Evolutionary conservation across 768 basidiomycete genomes (phyloP).

Genomic region (Thelephora ganbajun): DNA sequence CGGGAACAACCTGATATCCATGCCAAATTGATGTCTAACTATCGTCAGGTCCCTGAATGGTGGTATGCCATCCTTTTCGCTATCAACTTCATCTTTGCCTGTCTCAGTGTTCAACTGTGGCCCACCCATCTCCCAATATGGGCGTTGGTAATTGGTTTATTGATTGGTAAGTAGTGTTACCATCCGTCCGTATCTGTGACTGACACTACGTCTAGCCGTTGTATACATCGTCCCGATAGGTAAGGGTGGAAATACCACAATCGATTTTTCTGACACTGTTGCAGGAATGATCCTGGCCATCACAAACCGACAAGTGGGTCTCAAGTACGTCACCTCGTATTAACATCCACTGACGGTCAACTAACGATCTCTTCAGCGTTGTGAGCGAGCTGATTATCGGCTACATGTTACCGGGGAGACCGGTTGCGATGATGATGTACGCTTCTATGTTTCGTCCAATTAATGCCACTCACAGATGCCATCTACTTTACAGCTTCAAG

Average conservation of each 20-base stretch:
- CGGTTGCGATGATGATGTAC: conserved; percentile 74
- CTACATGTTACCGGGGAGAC: conserved; percentile 42
- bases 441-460: conserved; percentile 12
- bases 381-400: conserved; percentile 67
- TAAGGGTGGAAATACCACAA: conserved; percentile 26
- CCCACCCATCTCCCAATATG: conserved; percentile 55
- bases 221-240: conserved; percentile 70
- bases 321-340: conserved; percentile 25
- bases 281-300: conserved; percentile 61
- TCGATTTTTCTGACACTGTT: conserved; percentile 1
- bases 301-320: conserved; percentile 64
- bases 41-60: conserved; percentile 37
- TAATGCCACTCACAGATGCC: no score
- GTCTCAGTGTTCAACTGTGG: conserved; percentile 49
- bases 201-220: conserved; percentile 17
- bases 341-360: conserved; percentile 6
- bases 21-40: conserved; percentile 30
- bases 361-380: conserved; percentile 25
- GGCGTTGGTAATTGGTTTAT: conserved; percentile 42
- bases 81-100: conserved; percentile 46
- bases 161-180: conserved; percentile 16
- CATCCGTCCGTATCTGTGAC: neutral
- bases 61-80: conserved; percentile 31
- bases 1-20: conserved; percentile 37
- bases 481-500: conserved; percentile 4